Base-by-base conservation (phyloP, 352 stramenopile species). In the Phytophthora ohioensis region DNA sequence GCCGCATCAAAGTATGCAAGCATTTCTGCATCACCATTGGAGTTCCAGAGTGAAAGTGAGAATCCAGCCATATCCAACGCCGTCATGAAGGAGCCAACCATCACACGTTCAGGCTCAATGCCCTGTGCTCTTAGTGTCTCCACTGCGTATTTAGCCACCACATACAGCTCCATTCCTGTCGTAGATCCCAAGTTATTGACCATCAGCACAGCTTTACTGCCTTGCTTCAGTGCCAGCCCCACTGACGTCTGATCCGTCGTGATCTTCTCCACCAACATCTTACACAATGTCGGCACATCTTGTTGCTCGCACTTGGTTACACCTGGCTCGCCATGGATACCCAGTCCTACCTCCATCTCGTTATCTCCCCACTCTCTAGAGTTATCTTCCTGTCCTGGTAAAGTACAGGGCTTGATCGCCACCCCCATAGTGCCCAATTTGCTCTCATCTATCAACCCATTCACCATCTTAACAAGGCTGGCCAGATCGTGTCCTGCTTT, bases 51-150 rank as follows among this genome's bases (percentile, higher is more conserved):
- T 27, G 88, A 92, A 5, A 99, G 74, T 41, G 91, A 98, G 35
- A 98, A 96, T 10, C 98, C 98, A 39, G 91, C 87, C 97, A 99
- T 99, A 76, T 99, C 94, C 57, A 99, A 91, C 35, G 94, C 94
- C 5, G 97, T 99, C 97, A 99, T 99, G 76, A 97, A 99, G 10
- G 85, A 84, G 5, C 97, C 98, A 9, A 98, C 94, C 41, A 98
- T 79, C 9, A 98, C 72, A 46, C 97, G 87, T 59, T 92, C 86
- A 0, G 97, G 91, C 27, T 85, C 81, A 39, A 97, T 85, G 7
- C 82, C 80, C 48, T 80, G 73, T 46, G 64, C 69, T 71, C 80
- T 67, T 8, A 97, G 81, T 36, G 81, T 76, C 38, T 92, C 64
- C 11, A 95, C 71, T 5, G 86, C 87, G 55, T 91, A 86, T 63